Percentiles rank a stretch among this genome's conserved stretches.
These are phyloP conservation scores for Gaeumannomyces sp. DNA, from an alignment of 2,329 filamentous ascomycete genomes.

Conservation along the genomic window DNA sequence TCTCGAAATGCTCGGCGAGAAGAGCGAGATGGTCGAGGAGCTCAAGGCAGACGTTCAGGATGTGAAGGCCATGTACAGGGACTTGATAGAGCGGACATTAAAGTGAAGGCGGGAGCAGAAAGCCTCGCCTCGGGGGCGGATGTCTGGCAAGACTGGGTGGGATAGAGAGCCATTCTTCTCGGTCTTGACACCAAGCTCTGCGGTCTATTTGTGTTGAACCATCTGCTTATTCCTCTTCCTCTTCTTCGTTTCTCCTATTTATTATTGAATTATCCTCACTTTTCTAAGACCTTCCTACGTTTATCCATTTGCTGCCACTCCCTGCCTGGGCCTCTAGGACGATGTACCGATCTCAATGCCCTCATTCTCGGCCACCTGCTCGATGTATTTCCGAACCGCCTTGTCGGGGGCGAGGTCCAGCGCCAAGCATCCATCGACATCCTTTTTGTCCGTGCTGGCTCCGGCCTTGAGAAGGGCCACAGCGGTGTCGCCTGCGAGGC, in stretches of 20 bases:
- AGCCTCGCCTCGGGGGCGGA: not conserved
- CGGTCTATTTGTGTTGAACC: not conserved
- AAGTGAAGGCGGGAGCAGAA: slow-evolving; percentile 9
- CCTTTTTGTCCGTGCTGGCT: slow-evolving; percentile 73
- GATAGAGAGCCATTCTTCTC: not conserved
- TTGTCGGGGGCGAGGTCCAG: slow-evolving; percentile 81
- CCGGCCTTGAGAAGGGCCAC: slow-evolving; percentile 77
- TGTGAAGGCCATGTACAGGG: slow-evolving; percentile 93
- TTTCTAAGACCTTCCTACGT: not conserved
- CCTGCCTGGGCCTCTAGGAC: not conserved
- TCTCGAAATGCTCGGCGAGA: slow-evolving; percentile 91
- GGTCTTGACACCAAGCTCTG: slow-evolving; percentile 7
- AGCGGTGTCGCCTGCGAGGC: slow-evolving; percentile 63
- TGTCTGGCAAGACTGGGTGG: not conserved
- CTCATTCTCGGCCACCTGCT: slow-evolving; percentile 74
- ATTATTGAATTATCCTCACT: not conserved
- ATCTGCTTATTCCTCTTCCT: not conserved
- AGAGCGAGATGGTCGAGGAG: slow-evolving; percentile 92
- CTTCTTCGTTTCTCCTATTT: slow-evolving; percentile 4
- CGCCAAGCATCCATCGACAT: slow-evolving; percentile 62
- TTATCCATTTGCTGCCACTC: not conserved
- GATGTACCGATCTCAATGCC: slow-evolving; percentile 56
- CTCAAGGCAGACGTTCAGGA: slow-evolving; percentile 82
- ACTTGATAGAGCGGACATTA: slow-evolving; percentile 79
- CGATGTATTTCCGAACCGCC: slow-evolving; percentile 72